Conservation (phyloP, 2,329 filamentous ascomycete genomes). For the Acrodontium crateriforme region DNA sequence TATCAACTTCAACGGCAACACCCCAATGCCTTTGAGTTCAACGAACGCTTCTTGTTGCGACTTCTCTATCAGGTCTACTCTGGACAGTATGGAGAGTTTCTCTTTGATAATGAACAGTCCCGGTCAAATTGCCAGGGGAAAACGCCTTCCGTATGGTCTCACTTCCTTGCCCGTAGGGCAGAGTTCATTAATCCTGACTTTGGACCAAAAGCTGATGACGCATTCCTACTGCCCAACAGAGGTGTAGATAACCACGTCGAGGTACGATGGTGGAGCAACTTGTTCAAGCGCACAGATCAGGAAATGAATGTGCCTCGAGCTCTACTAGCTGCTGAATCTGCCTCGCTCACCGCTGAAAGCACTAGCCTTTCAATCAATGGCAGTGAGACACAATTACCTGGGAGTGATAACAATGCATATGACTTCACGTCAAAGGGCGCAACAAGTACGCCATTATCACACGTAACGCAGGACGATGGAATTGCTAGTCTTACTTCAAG, state of each 20-base stretch:
- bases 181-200: slow-evolving; percentile 79
- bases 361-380: slow-evolving; percentile 1
- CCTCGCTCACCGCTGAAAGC: neutral
- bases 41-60: slow-evolving; percentile 79
- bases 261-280: slow-evolving; percentile 85
- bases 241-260: slow-evolving; percentile 37
- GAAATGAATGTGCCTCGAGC: slow-evolving; percentile 61
- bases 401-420: neutral
- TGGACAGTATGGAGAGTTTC: slow-evolving; percentile 91
- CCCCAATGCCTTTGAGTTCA: slow-evolving; percentile 86
- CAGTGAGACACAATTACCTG: slow-evolving; percentile 2
- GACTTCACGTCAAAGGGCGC: slow-evolving; percentile 1
- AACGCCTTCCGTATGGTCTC: slow-evolving; percentile 87
- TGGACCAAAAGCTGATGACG: slow-evolving; percentile 61
- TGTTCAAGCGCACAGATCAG: slow-evolving; percentile 71
- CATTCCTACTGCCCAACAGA: slow-evolving; percentile 58
- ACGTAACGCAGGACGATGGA: neutral
- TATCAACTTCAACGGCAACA: slow-evolving; percentile 81
- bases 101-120: slow-evolving; percentile 90
- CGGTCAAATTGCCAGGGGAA: slow-evolving; percentile 51
- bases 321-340: slow-evolving; percentile 1
- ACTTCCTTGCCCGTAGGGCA: slow-evolving; percentile 67
- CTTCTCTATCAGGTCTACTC: slow-evolving; percentile 89
- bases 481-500: neutral
- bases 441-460: slow-evolving; percentile 2